A percentile compares a stretch with the other conserved stretches of the same genome.
These are phyloP conservation scores for Graphiopsis chlorocephala DNA, from an alignment of 2,329 filamentous ascomycete species.

Conservation along the genomic window DNA sequence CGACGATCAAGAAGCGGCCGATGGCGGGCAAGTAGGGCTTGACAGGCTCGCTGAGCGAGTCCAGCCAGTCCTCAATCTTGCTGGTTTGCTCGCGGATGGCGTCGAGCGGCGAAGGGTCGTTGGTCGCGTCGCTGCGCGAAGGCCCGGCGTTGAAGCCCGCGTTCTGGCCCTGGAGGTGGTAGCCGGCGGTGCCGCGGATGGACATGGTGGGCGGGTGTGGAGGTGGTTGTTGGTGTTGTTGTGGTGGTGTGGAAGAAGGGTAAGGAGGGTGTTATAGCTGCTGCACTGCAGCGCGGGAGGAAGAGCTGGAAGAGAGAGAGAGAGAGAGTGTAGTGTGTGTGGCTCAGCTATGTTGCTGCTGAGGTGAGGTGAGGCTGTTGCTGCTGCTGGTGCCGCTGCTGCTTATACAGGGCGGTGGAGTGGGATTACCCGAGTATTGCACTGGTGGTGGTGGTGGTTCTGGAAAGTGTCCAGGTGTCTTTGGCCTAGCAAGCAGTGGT, in stretches of 20 bases:
- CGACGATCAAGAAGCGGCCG: constrained; percentile 94
- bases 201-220: constrained; percentile 46
- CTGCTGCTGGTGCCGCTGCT: not conserved
- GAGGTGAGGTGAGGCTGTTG: constrained; percentile 6
- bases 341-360: constrained; percentile 1
- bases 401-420: not conserved
- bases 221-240: not conserved
- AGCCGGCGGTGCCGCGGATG: constrained; percentile 67
- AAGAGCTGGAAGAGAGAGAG: not conserved
- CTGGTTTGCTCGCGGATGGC: constrained; percentile 90
- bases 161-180: constrained; percentile 72
- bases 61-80: constrained; percentile 95
- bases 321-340: not conserved
- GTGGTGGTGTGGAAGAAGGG: not conserved
- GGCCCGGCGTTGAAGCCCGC: constrained; percentile 48
- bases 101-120: constrained; percentile 76
- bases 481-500: not conserved
- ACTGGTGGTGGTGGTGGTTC: not conserved
- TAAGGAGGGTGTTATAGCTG: not conserved
- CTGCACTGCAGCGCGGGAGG: constrained; percentile 14
- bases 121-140: constrained; percentile 57
- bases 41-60: constrained; percentile 81
- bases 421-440: not conserved
- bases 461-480: not conserved
- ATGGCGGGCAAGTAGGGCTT: constrained; percentile 98